A percentile compares a stretch with the other conserved stretches of the same genome.
These are phyloP conservation scores for Scheffersomyces insectosa DNA, from an alignment of 1,139 yeast species.

Conservation along the genomic window DNA sequence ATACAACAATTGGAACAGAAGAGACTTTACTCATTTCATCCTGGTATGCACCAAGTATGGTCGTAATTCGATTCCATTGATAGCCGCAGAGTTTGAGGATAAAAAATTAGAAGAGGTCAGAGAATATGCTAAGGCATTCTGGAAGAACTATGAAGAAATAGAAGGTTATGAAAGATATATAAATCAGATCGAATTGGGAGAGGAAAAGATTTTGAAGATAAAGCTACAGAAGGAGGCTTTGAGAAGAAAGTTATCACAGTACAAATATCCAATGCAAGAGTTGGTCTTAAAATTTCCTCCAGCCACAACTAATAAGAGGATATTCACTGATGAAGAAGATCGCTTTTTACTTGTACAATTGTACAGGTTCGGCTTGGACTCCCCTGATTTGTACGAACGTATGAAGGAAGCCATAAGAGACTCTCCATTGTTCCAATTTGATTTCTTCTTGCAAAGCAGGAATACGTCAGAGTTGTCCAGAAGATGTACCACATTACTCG, in stretches of 20 bases:
- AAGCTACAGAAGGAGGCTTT: slow-evolving; percentile 67
- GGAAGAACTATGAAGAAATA: slow-evolving; percentile 63
- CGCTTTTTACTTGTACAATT: slow-evolving; percentile 65
- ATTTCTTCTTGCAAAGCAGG: slow-evolving; percentile 71
- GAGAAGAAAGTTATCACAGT: slow-evolving; percentile 61
- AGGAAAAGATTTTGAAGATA: slow-evolving; percentile 59
- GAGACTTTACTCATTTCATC: slow-evolving; percentile 70
- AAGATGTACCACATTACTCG: slow-evolving; percentile 65
- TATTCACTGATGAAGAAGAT: slow-evolving; percentile 75
- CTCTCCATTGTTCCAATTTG: slow-evolving; percentile 65
- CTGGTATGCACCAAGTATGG: slow-evolving; percentile 66
- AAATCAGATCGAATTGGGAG: slow-evolving; percentile 72
- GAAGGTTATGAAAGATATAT: slow-evolving; percentile 74
- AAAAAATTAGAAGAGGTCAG: slow-evolving; percentile 69
- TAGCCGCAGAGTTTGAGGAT: slow-evolving; percentile 63
- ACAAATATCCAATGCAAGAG: slow-evolving; percentile 65
- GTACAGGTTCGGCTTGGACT: slow-evolving; percentile 65
- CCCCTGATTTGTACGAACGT: slow-evolving; percentile 63
- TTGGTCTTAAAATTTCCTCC: slow-evolving; percentile 63
- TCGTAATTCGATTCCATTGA: slow-evolving; percentile 59
- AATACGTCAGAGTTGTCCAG: slow-evolving; percentile 64
- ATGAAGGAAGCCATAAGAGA: slow-evolving; percentile 62
- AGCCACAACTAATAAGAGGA: slow-evolving; percentile 53
- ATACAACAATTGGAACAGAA: slow-evolving; percentile 66
- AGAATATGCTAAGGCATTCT: slow-evolving; percentile 65